A percentile compares a stretch with the other conserved stretches of the same genome.
phyloP scores from a whole-genome alignment of 306 rosid species.

The Prinsepia uniflora region DNA sequence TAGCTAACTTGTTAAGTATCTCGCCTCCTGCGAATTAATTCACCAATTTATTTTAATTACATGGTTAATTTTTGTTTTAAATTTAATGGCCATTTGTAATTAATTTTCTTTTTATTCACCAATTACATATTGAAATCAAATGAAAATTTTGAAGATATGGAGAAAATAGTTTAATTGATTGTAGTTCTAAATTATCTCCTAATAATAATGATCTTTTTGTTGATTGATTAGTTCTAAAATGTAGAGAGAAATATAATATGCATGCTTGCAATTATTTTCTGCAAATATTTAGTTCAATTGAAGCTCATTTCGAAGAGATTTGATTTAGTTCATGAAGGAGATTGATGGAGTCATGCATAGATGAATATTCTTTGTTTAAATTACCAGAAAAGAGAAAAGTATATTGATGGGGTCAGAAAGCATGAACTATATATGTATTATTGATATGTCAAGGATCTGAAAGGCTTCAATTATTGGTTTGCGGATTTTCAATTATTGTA shows the following conservation, averaged over 20 bases:
- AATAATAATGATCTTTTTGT: not conserved
- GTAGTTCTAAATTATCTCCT: not conserved
- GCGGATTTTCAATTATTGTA: constrained; percentile 52
- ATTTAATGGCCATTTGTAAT: not conserved
- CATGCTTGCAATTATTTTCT: not conserved
- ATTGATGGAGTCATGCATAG: not conserved
- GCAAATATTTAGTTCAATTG: not conserved
- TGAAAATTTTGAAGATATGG: not conserved
- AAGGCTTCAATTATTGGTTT: constrained; percentile 64
- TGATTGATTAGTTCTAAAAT: not conserved
- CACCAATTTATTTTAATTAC: not conserved
- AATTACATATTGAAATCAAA: not conserved
- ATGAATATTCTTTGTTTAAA: not conserved
- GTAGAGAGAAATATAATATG: not conserved
- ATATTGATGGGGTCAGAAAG: not conserved
- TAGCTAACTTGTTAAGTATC: too few relatives aligned
- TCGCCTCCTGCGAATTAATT: not conserved
- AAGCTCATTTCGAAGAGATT: not conserved
- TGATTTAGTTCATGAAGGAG: constrained; percentile 1
- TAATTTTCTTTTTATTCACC: not conserved
- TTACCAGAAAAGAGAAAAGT: not conserved
- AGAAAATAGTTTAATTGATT: not conserved
- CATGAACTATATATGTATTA: constrained; percentile 30
- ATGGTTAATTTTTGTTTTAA: too few relatives aligned
- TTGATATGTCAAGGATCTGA: constrained; percentile 39